Evolutionary conservation across 2,329 filamentous ascomycete genomes (phyloP).

Genomic region (Fusarium sulawesiense): DNA sequence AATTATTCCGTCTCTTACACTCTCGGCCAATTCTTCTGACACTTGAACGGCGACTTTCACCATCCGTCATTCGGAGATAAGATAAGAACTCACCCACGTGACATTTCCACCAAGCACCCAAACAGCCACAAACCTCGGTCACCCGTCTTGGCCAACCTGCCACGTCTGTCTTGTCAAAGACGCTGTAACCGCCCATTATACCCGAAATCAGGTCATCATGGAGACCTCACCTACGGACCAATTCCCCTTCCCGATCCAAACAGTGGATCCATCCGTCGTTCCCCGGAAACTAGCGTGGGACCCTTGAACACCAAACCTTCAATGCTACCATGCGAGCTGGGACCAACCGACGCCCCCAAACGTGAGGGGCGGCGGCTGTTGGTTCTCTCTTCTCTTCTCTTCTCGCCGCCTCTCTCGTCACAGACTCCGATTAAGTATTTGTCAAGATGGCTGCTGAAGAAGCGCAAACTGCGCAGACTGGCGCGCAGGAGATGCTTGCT

Average conservation of each 20-base stretch:
- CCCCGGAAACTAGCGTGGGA: slow-evolving; percentile 18
- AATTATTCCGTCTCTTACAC: neutral
- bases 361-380: neutral
- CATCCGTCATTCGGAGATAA: neutral
- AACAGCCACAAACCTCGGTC: neutral
- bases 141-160: neutral
- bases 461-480: neutral
- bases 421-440: too few relatives aligned
- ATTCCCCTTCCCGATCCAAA: neutral
- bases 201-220: slow-evolving; percentile 1
- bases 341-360: slow-evolving; percentile 3
- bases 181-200: neutral
- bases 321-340: slow-evolving; percentile 8
- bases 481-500: slow-evolving; percentile 14
- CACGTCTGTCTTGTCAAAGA: neutral
- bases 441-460: slow-evolving; percentile 12
- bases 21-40: neutral
- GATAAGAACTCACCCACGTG: neutral
- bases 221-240: neutral
- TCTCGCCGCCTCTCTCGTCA: neutral
- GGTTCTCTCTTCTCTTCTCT: neutral
- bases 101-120: neutral
- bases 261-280: slow-evolving; percentile 3
- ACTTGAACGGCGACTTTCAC: neutral
- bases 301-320: slow-evolving; percentile 3